Conservation (phyloP, 306 rosid genomes). For the Fragaria vesca region DNA sequence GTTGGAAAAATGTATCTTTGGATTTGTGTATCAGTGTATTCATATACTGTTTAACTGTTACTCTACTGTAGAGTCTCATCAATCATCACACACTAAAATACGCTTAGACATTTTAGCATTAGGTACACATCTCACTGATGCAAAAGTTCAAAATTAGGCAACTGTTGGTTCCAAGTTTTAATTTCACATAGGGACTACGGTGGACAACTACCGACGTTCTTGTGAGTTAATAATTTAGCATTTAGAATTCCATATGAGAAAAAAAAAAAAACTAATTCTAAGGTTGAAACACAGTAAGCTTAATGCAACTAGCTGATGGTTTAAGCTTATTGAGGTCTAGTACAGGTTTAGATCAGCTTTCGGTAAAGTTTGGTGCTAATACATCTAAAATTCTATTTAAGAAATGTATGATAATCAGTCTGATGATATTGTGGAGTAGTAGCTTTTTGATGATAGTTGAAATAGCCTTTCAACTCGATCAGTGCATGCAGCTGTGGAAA, state of each 20-base stretch:
- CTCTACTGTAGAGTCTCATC: neutral
- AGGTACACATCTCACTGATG: neutral
- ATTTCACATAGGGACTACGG: neutral
- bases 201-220: neutral
- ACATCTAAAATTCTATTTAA: neutral
- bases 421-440: neutral
- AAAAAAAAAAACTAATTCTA: neutral
- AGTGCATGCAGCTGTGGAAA: constrained; percentile 20
- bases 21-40: neutral
- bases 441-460: constrained; percentile 32
- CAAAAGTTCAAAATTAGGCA: neutral
- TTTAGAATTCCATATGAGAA: neutral
- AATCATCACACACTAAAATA: constrained; percentile 6
- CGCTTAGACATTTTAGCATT: neutral
- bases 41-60: neutral
- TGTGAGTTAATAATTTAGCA: neutral
- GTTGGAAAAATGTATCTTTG: neutral
- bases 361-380: neutral
- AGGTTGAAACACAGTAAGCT: neutral
- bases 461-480: constrained; percentile 28
- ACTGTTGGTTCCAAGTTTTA: neutral
- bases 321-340: neutral
- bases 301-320: neutral
- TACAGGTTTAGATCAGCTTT: constrained; percentile 3
- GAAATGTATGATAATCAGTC: neutral